phyloP scores from a whole-genome alignment of 2,329 filamentous ascomycete species.

The Grosmannia serpens region DNA sequence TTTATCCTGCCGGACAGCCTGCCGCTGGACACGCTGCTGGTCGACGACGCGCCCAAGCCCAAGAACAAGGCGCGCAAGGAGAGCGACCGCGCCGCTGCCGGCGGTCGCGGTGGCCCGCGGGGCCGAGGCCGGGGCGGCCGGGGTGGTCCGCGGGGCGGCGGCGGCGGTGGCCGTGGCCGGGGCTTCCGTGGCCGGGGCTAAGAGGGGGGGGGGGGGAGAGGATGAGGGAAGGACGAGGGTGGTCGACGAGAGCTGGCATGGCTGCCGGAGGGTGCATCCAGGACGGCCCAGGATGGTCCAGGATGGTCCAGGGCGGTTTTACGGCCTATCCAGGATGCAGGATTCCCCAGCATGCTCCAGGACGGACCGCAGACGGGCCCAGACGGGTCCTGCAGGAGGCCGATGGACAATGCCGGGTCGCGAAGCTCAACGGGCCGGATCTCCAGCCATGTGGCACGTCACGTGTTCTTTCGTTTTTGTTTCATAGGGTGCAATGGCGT shows the following conservation, averaged over 20 bases:
- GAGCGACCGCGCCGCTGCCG: constrained; percentile 43
- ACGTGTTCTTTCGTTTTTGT: no score
- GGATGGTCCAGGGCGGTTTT: no score
- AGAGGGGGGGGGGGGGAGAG: background rate
- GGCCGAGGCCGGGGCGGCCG: constrained; percentile 22
- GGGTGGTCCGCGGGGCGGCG: constrained; percentile 4
- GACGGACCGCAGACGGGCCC: no score
- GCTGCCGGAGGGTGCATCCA: no score
- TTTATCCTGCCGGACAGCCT: constrained; percentile 93
- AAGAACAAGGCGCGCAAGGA: constrained; percentile 99
- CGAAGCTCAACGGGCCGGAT: no score
- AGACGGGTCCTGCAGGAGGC: no score
- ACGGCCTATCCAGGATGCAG: no score
- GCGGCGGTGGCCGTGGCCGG: constrained; percentile 7
- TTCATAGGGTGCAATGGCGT: no score
- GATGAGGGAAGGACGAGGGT: background rate
- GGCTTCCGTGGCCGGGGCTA: constrained; percentile 10
- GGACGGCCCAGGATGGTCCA: no score
- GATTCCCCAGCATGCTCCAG: no score
- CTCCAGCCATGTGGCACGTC: background rate
- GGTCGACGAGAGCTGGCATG: background rate
- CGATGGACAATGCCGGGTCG: no score
- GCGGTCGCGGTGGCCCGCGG: constrained; percentile 24
- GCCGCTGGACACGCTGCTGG: constrained; percentile 85
- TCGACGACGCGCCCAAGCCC: constrained; percentile 94